Conservation (phyloP, 139 green algal genomes). For the Micractinium sp. region DNA sequence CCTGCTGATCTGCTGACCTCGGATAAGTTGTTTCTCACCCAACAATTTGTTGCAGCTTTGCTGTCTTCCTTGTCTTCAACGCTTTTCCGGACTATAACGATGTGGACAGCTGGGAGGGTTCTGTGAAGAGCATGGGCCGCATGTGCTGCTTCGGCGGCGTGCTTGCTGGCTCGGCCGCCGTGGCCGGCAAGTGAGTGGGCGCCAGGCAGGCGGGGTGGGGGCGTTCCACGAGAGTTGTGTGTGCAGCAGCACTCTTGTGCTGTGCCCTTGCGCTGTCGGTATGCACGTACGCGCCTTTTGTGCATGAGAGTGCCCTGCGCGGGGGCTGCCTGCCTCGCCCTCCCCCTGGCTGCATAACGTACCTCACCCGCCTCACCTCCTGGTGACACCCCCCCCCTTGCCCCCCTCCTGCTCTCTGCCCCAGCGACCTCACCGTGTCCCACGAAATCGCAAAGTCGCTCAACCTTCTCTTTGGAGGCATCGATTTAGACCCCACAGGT, state of each 20-base stretch:
- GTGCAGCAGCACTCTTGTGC: too few relatives aligned
- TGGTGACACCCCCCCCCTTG: not conserved
- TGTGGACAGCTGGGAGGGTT: conserved; percentile 37
- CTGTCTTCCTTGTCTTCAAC: conserved; percentile 32
- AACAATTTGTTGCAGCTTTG: not conserved
- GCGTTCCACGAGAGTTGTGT: too few relatives aligned
- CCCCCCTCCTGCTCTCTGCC: not conserved
- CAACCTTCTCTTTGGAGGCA: conserved; percentile 42
- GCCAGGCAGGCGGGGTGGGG: not conserved
- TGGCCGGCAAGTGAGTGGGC: conserved; percentile 17
- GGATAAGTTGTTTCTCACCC: not conserved
- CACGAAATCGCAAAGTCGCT: conserved; percentile 38
- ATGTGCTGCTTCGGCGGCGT: conserved; percentile 8
- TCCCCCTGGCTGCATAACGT: not conserved
- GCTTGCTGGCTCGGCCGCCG: not conserved
- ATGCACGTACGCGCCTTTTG: not conserved
- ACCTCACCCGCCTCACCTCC: not conserved
- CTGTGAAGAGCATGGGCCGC: not conserved
- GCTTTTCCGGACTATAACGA: conserved; percentile 46
- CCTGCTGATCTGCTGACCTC: not conserved
- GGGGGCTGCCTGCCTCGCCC: not conserved
- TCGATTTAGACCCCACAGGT: conserved; percentile 50
- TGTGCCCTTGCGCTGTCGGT: too few relatives aligned
- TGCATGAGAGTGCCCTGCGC: not conserved
- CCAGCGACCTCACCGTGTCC: conserved; percentile 16